These are phyloP conservation scores for Mimosa pudica DNA, from an alignment of 306 rosid species.

Conservation along the genomic window DNA sequence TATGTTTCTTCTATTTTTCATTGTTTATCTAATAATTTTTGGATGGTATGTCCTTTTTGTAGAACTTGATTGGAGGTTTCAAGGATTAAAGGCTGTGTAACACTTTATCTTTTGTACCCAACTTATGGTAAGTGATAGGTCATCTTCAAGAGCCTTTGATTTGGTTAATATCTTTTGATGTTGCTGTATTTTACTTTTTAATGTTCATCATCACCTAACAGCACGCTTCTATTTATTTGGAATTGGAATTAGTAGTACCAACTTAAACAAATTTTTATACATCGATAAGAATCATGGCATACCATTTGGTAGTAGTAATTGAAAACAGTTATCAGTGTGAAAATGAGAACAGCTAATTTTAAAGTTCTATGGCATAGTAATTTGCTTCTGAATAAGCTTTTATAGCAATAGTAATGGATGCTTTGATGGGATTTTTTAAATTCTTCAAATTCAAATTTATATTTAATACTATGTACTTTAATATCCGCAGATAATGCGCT, in stretches of 20 bases:
- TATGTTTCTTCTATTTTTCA: neutral
- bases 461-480: neutral
- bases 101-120: neutral
- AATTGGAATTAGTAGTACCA: neutral
- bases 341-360: too few relatives aligned
- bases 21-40: constrained; percentile 23
- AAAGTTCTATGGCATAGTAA: too few relatives aligned
- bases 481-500: neutral
- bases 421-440: neutral
- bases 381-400: too few relatives aligned
- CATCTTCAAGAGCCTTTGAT: neutral
- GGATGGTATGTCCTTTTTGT: constrained; percentile 18
- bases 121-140: constrained; percentile 31
- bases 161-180: neutral
- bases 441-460: neutral
- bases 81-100: constrained; percentile 13
- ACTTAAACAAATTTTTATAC: neutral
- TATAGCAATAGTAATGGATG: neutral
- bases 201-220: neutral
- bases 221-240: neutral
- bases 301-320: neutral
- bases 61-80: constrained; percentile 38
- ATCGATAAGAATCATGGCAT: neutral
- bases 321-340: neutral
- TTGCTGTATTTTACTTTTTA: neutral